Evolutionary conservation across 345 rosid species (phyloP), one percentile per base, ranked within the genome.

Genomic region (Corchorus olitorius): DNA sequence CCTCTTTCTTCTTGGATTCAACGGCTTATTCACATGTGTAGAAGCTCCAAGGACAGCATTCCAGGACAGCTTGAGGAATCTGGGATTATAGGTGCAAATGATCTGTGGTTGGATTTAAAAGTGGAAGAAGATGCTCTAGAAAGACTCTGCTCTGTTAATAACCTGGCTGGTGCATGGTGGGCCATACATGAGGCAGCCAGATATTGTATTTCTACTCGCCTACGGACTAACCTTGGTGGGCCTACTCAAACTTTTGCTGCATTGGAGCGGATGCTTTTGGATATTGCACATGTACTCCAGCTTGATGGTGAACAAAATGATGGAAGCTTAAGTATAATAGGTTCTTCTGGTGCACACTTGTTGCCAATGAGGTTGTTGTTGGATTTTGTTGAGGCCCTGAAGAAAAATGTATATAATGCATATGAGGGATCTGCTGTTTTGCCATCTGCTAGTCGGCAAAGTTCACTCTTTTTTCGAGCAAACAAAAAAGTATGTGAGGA

Each of bases 191-290:
- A 94, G 81, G 97, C 98, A 52, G 97, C 98, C 65, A 89, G 94
- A 87, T 94, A 87, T 81, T 92, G 97, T 82, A 89, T 89, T 82
- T 77, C 86, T 19, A 90, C 87, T 16, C 97, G 98, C 59, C 92
- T 94, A 72, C 89, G 98, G 75, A 94, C 97, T 65, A 94, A 91
- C 82, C 94, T 94, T 88, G 98, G 98, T 77, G 98, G 98, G 75
- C 98, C 98, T 15, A 84, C 93, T 58, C 98, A 92, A 85, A 92
- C 98, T 82, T 94, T 94, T 88, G 97, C 98, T 53, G 97, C 93
- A 19, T 76, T 94, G 81, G 98, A 94, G 81, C 88, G 91, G 81
- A 94, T 94, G 97, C 97, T 92, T 80, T 84, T 94, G 83, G 98
- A 94, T 75, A 81, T 89, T 83, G 89, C 93, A 49, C 95, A 89